Evolutionary conservation across 495 filamentous ascomycete species (phyloP).

Genomic region (Trichoderma virens): DNA sequence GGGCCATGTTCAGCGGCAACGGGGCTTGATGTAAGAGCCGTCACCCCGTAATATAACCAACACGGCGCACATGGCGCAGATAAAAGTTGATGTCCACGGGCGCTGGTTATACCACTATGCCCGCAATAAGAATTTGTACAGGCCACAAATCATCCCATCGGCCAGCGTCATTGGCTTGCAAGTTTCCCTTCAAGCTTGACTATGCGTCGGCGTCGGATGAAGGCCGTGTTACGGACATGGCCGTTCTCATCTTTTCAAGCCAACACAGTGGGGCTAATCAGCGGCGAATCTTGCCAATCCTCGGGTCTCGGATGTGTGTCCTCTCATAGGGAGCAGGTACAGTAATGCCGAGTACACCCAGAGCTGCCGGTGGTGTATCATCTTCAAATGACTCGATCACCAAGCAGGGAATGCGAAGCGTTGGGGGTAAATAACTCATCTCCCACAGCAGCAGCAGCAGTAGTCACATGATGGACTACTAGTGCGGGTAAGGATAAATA

Average conservation of each 20-base stretch:
- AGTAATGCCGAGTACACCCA: background rate
- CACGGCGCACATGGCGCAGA: background rate
- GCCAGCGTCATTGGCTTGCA: background rate
- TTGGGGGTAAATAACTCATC: too few species aligned
- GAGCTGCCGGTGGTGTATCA: background rate
- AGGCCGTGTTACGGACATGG: background rate
- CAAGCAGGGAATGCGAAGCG: background rate
- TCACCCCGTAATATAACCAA: background rate
- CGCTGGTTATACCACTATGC: background rate
- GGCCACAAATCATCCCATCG: background rate
- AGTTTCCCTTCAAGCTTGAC: background rate
- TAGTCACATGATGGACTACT: background rate
- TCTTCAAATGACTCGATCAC: background rate
- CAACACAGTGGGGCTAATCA: background rate
- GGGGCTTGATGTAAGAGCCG: background rate
- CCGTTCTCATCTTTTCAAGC: background rate
- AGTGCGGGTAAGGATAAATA: background rate
- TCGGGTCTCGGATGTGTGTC: background rate
- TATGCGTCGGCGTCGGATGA: conserved; percentile 5
- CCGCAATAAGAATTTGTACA: background rate
- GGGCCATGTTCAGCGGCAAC: too few species aligned
- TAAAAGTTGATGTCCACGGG: background rate
- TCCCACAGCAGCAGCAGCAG: background rate
- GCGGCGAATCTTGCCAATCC: background rate
- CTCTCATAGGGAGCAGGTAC: background rate